These are phyloP conservation scores for Solanum lycopersicoides DNA, from an alignment of 257 asterid species.

Conservation along the genomic window DNA sequence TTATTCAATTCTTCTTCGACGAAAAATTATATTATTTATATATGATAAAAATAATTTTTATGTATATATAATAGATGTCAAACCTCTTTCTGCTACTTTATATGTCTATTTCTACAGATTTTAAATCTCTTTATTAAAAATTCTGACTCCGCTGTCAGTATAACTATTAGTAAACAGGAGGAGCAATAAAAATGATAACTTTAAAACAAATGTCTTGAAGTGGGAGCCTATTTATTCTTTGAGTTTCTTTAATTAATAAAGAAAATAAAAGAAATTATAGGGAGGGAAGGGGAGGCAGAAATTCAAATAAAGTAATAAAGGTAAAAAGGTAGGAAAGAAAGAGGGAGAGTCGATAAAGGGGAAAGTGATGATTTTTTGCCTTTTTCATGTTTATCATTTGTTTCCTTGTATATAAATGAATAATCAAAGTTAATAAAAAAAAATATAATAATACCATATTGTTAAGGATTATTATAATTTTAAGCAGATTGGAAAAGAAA, in stretches of 20 bases:
- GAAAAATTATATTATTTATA: no score
- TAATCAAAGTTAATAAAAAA: not conserved
- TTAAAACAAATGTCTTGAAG: not conserved
- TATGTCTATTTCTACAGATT: no score
- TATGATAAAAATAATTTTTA: no score
- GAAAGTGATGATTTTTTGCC: conserved; percentile 26
- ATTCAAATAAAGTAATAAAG: conserved; percentile 37
- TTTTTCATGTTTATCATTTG: conserved; percentile 50
- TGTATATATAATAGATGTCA: no score
- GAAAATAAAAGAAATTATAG: not conserved
- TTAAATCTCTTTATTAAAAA: no score
- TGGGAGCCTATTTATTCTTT: not conserved
- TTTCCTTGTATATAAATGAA: conserved; percentile 28
- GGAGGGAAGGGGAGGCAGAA: conserved; percentile 27
- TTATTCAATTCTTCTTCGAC: no score
- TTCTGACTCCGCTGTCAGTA: no score
- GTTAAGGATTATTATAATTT: not conserved
- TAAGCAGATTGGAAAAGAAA: not conserved
- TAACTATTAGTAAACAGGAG: not conserved
- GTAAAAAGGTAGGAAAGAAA: conserved; percentile 10
- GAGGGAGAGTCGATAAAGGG: conserved; percentile 21
- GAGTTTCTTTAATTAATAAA: not conserved
- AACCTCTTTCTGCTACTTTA: accelerated
- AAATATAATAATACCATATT: not conserved
- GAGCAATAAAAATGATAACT: not conserved